Percentiles rank a stretch among this genome's conserved stretches.
These are phyloP conservation scores for Sporothrix pallida DNA, from an alignment of 2,329 filamentous ascomycete genomes.

Conservation along the genomic window DNA sequence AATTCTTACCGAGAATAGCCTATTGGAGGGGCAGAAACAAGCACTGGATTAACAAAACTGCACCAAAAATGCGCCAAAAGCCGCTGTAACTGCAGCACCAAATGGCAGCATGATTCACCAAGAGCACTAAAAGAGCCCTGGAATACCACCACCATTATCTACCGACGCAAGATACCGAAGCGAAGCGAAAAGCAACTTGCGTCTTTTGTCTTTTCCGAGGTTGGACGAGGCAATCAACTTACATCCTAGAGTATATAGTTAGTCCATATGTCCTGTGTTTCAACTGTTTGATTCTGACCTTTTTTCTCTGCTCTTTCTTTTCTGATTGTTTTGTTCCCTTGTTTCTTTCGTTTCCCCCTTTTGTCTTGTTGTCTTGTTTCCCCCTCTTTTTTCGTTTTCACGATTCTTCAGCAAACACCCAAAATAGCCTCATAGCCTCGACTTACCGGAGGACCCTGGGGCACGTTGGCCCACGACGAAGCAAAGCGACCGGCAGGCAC, in stretches of 20 bases:
- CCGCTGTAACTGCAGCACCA: no score
- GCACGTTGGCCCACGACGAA: conserved; percentile 89
- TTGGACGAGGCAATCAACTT: conserved; percentile 35
- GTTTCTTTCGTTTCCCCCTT: background rate
- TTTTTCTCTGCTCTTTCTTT: background rate
- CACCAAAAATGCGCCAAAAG: background rate
- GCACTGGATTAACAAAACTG: conserved; percentile 28
- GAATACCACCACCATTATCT: background rate
- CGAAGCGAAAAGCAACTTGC: background rate
- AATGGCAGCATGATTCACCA: background rate
- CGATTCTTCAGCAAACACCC: no score
- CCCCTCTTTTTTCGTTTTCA: no score
- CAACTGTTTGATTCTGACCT: background rate
- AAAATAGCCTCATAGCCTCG: background rate
- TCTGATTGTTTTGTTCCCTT: background rate
- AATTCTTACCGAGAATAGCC: conserved; percentile 36
- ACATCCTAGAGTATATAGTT: conserved; percentile 46
- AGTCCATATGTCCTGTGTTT: conserved; percentile 22
- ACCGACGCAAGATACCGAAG: conserved; percentile 15
- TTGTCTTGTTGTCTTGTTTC: background rate
- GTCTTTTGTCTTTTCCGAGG: conserved; percentile 39
- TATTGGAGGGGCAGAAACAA: conserved; percentile 31
- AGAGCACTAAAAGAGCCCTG: background rate
- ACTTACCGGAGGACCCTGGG: conserved; percentile 91
- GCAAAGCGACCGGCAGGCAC: conserved; percentile 59